A percentile compares a stretch with the other conserved stretches of the same genome.
phyloP scores from a whole-genome alignment of 2,329 filamentous ascomycete genomes.

The Arthrinium puccinioides region DNA sequence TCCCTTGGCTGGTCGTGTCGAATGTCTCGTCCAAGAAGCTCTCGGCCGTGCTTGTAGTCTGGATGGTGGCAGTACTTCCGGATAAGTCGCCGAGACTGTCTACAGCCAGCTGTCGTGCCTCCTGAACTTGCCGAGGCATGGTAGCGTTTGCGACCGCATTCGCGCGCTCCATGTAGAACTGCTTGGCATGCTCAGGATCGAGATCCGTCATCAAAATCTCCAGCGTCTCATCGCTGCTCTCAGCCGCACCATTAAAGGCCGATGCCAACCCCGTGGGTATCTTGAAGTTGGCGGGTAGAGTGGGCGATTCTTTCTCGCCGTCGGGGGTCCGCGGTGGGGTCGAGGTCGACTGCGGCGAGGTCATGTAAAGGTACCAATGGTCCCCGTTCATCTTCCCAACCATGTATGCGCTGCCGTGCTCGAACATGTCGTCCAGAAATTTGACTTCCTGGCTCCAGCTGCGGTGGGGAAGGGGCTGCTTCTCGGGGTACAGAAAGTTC shows the following conservation, averaged over 20 bases:
- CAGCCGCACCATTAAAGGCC: constrained; percentile 29
- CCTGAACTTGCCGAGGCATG: constrained; percentile 60
- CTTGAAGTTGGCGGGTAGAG: constrained; percentile 41
- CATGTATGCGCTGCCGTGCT: constrained; percentile 95
- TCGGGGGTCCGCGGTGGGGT: constrained; percentile 78
- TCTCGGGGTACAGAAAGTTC: constrained; percentile 94
- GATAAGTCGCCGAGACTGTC: constrained; percentile 53
- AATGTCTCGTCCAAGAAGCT: constrained; percentile 49
- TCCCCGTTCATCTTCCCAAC: constrained; percentile 99
- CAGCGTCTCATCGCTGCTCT: constrained; percentile 65
- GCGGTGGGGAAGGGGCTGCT: constrained; percentile 87
- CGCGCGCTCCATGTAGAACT: constrained; percentile 65
- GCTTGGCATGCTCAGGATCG: constrained; percentile 60
- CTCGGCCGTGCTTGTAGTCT: constrained; percentile 31
- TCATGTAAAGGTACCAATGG: constrained; percentile 98
- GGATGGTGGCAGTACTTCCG: constrained; percentile 31
- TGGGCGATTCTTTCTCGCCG: constrained; percentile 30
- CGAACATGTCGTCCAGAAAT: constrained; percentile 85
- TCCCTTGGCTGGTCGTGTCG: constrained; percentile 74
- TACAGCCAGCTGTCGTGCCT: constrained; percentile 53
- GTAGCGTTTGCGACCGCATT: constrained; percentile 83
- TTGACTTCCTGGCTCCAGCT: constrained; percentile 97
- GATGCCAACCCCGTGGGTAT: constrained; percentile 42
- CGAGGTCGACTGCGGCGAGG: constrained; percentile 70
- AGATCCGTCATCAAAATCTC: constrained; percentile 69